Base-by-base conservation (phyloP, 2,329 filamentous ascomycete species). In the Acarospora socialis region DNA sequence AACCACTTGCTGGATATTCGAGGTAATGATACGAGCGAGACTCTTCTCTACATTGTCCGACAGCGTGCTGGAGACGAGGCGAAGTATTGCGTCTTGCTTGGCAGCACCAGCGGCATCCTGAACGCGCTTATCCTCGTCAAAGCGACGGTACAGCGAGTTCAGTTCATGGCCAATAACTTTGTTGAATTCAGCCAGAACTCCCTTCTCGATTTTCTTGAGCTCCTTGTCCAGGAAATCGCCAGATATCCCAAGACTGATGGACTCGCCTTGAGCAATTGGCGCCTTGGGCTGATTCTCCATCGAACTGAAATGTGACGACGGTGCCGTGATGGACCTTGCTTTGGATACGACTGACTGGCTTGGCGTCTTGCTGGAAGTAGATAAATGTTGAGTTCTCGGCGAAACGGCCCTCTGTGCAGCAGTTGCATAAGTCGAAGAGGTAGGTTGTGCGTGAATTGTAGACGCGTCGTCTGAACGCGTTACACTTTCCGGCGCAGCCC, bases 21-120 rank as follows among this genome's bases (percentile, higher is more conserved):
- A 68, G 28, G 73, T 70, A 30, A 93, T 76, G 43, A 92, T 81
- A 38, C 73, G 75, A 38, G 74, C 66, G 21, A 94, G 66, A 14
- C 81, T 81, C 46, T 79, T 76, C 53, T 82, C 76, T 15, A 81
- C 70, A 35, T 81, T 81, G 38, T 77, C 73, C 7, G 71, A 72
- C 26, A 82, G 55, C 3, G 77, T 80, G 39, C 63, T 70, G 1
- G 76, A 80, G 3, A 81, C 70, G 32, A 81, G 55, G 17, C 73
- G 71, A 25, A 82, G 63, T 13, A 81, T 64, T 23, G 75, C 71
- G 43, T 81, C 74, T 47, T 80, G 75, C 48, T 76, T 74, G n/a
- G 73, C 68, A 23, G 66, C 61, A 22, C 67, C 65, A 12, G 73
- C 65, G 30, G 71, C 70, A 46, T 76, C 72, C 47, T 73, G 66